Base-by-base conservation (phyloP, 257 asterid species). In the Echites panduratus region DNA sequence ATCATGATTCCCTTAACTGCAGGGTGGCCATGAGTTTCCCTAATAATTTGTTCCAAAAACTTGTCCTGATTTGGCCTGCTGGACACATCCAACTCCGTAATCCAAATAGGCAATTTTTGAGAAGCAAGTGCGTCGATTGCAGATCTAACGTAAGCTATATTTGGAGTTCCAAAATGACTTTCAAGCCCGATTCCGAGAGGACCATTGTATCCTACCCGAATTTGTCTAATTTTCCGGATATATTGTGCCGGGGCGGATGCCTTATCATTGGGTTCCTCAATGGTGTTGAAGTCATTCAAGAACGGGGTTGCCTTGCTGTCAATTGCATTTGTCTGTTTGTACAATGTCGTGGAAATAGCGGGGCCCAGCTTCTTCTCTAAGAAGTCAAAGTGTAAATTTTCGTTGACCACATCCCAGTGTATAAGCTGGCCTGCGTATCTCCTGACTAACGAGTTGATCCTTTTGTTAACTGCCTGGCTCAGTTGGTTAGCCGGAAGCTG, bases 321-420 rank as follows among this genome's bases (percentile, higher is more conserved):
- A 41, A 83, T 58, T 22, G 26, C 40, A 40, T 83, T 81, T 3
- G 76, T 78, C 70, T 38, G 77, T 44, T 69, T 26, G 66, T 70
- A 82, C 12, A 62, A 59, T 32, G 14, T 11, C 1, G 71, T 40
- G 0, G 79, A 68, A 4, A 74, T 54, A 9, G 63, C 54, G 41
- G 72, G 29, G 0, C 82, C 80, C 13, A 81, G 38, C 2, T 45
- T 77, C 0, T 56, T 10, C 75, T 87, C 93, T 11, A 82, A 80
- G 75, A 86, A 89, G 1, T 80, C 64, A 16, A 19, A 81, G 38
- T 89, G 94, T 2, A 91, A 80, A 78, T 86, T 86, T 75, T 91
- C 96, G 20, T 91, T 91, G 43, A 72, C 77, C 4, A 89, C 96
- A 14, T 91, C 97, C 96, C 96, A 91, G 62, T 89, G 91, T 26